phyloP scores from a whole-genome alignment of 2,329 filamentous ascomycete species.

The Bertia moriformis region DNA sequence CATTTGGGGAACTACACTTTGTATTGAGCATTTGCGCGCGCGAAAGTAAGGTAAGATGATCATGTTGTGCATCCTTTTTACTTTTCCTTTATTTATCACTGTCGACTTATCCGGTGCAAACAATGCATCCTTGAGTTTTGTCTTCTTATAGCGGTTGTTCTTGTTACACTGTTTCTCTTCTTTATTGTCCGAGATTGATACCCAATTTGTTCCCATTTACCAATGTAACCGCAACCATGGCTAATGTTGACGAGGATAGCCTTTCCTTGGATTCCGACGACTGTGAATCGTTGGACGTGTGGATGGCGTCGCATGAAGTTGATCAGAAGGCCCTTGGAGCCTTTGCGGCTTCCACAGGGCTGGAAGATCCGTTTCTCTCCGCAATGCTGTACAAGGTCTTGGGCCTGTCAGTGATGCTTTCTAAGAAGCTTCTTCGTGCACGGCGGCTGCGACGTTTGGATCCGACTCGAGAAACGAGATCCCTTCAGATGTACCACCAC shows the following conservation, averaged over 20 bases:
- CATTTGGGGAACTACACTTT: too few relatives aligned
- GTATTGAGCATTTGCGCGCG: background rate
- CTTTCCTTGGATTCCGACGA: too few relatives aligned
- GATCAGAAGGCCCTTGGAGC: conserved; percentile 56
- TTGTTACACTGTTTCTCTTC: too few relatives aligned
- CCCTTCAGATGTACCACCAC: conserved; percentile 37
- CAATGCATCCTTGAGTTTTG: too few relatives aligned
- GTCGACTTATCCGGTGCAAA: too few relatives aligned
- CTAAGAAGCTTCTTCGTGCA: conserved; percentile 47
- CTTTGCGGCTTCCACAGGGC: conserved; percentile 40
- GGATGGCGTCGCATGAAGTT: conserved; percentile 55
- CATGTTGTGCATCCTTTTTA: too few relatives aligned
- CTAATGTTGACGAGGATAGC: background rate
- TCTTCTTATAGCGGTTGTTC: too few relatives aligned
- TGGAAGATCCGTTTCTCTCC: conserved; percentile 40
- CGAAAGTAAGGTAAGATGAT: background rate
- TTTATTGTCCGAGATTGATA: too few relatives aligned
- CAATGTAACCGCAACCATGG: background rate
- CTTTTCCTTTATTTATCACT: too few relatives aligned
- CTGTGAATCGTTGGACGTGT: background rate
- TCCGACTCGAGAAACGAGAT: conserved; percentile 48
- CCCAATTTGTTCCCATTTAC: background rate
- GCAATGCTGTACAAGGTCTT: conserved; percentile 48
- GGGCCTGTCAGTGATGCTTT: conserved; percentile 49
- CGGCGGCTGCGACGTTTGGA: conserved; percentile 48